A percentile compares a stretch with the other conserved stretches of the same genome.
phyloP scores from a whole-genome alignment of 495 filamentous ascomycete genomes.

The Neurospora tetrasperma region DNA sequence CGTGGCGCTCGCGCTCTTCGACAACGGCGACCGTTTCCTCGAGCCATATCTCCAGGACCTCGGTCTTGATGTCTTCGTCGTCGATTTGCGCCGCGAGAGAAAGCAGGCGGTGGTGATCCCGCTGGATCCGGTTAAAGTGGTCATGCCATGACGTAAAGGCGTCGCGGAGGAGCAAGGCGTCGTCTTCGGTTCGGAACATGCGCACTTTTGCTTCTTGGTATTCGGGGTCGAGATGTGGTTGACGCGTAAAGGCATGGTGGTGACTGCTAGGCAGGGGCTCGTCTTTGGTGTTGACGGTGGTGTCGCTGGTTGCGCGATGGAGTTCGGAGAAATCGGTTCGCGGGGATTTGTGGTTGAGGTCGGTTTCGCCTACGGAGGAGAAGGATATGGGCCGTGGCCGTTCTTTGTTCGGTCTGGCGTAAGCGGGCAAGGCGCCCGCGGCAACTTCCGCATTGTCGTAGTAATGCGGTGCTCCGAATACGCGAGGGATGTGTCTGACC shows the following conservation, averaged over 20 bases:
- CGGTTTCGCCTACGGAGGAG: slow-evolving; percentile 14
- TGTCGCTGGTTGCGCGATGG: slow-evolving; percentile 11
- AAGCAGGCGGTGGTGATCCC: slow-evolving; percentile 3
- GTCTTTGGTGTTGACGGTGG: slow-evolving; percentile 8
- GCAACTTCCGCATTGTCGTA: background rate
- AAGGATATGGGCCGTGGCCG: slow-evolving; percentile 5
- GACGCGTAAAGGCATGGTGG: background rate
- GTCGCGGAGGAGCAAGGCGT: slow-evolving; percentile 3
- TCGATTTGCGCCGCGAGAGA: slow-evolving; percentile 10
- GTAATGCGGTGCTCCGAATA: background rate
- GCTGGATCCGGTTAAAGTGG: slow-evolving; percentile 1
- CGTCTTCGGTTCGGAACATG: slow-evolving; percentile 9
- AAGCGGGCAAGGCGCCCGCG: slow-evolving; percentile 2
- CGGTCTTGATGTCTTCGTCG: slow-evolving; percentile 14
- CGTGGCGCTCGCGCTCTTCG: slow-evolving; percentile 6
- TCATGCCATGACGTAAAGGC: slow-evolving; percentile 13
- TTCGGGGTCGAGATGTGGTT: slow-evolving; percentile 4
- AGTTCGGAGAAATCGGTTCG: slow-evolving; percentile 7
- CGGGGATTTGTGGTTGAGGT: slow-evolving; percentile 5
- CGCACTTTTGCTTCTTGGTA: slow-evolving; percentile 11
- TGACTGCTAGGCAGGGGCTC: slow-evolving; percentile 1
- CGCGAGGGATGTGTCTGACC: background rate
- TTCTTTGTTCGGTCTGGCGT: slow-evolving; percentile 11
- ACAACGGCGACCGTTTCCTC: slow-evolving; percentile 7
- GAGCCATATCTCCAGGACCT: slow-evolving; percentile 19